These are phyloP conservation scores for Scenedesmus sp. DNA, from an alignment of 163 green algal species.

Conservation along the genomic window DNA sequence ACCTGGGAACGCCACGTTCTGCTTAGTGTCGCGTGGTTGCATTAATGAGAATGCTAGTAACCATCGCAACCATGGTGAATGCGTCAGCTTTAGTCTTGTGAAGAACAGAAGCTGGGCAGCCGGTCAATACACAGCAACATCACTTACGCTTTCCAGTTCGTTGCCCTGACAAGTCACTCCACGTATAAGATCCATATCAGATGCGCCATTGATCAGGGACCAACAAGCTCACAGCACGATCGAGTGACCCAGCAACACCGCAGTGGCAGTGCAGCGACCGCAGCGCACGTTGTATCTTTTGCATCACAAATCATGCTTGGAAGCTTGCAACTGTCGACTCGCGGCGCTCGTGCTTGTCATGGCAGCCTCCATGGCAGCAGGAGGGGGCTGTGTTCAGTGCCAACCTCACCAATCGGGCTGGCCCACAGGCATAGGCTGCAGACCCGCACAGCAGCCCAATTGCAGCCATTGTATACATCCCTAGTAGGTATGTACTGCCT, in stretches of 20 bases:
- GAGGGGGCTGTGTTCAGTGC: slow-evolving; percentile 1
- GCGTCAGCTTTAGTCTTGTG: background rate
- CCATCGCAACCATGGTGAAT: background rate
- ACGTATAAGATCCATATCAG: background rate
- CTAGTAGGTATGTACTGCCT: background rate
- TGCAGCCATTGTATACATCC: slow-evolving; percentile 8
- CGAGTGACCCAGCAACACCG: background rate
- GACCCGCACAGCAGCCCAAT: slow-evolving; percentile 28
- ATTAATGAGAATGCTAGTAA: background rate
- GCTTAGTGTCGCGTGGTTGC: too few relatives aligned
- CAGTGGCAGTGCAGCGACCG: background rate
- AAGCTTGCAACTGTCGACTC: background rate
- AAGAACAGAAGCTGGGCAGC: background rate
- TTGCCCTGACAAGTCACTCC: background rate
- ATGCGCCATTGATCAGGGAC: background rate
- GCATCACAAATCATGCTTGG: background rate
- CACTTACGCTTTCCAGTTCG: background rate
- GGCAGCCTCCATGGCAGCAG: background rate
- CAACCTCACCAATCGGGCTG: background rate
- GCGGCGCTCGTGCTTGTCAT: background rate
- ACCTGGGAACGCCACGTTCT: too few relatives aligned
- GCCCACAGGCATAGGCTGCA: background rate
- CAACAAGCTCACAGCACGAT: background rate
- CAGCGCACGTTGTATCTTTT: background rate
- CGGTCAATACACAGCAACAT: background rate